Evolutionary conservation across 345 rosid genomes (phyloP).

Genomic region (Brassica cretica): DNA sequence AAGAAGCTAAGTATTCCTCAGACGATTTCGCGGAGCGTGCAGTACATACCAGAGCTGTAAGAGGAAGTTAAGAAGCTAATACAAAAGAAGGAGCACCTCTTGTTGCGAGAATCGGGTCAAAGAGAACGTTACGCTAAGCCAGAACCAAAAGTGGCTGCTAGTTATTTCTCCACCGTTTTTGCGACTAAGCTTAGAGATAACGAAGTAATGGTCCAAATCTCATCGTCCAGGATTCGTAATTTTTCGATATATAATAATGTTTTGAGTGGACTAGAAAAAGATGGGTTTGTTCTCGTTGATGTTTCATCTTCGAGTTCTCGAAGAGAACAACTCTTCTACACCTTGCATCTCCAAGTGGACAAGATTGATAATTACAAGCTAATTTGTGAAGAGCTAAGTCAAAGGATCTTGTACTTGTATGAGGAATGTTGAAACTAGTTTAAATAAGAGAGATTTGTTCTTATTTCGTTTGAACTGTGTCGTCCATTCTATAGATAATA

Average conservation of each 20-base stretch:
- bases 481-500: too few species aligned
- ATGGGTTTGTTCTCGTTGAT: slow-evolving; percentile 48
- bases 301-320: slow-evolving; percentile 60
- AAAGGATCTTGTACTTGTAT: neutral
- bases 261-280: slow-evolving; percentile 46
- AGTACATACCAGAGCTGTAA: neutral
- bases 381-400: neutral
- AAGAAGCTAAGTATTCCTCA: slow-evolving; percentile 50
- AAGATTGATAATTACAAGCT: neutral
- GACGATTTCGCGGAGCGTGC: neutral
- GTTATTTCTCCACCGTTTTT: slow-evolving; percentile 40
- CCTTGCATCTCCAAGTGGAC: slow-evolving; percentile 54
- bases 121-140: slow-evolving; percentile 10
- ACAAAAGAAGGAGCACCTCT: neutral
- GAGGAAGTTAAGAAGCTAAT: neutral
- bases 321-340: slow-evolving; percentile 52
- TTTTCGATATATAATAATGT: slow-evolving; percentile 45
- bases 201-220: slow-evolving; percentile 56
- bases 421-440: neutral
- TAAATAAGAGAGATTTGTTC: neutral
- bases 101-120: neutral
- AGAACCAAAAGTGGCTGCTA: slow-evolving; percentile 25
- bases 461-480: neutral
- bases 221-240: slow-evolving; percentile 32
- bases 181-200: slow-evolving; percentile 43